Percentiles rank a stretch among this genome's conserved stretches.
Conservation (phyloP, 2,329 filamentous ascomycete genomes). For the Pyrenophora seminiperda region DNA sequence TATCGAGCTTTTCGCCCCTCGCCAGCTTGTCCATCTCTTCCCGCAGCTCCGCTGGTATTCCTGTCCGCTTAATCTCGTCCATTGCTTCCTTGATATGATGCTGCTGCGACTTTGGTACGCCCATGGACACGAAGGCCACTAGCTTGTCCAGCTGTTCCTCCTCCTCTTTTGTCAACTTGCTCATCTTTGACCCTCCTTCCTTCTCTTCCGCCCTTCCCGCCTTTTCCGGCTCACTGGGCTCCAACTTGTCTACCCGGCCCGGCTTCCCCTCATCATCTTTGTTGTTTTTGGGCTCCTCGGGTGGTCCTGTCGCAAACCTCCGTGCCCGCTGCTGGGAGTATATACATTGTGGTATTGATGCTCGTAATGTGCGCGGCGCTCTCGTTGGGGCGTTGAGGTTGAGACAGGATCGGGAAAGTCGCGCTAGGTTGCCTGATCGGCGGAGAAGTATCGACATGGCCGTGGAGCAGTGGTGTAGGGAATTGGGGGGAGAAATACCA, state of each 20-base stretch:
- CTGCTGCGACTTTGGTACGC: conserved; percentile 66
- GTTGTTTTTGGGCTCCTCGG: conserved; percentile 41
- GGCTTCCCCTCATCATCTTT: conserved; percentile 38
- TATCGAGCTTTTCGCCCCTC: conserved; percentile 55
- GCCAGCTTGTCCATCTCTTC: conserved; percentile 64
- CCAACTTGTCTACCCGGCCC: conserved; percentile 37
- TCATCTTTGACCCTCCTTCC: conserved; percentile 50
- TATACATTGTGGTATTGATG: conserved; percentile 50
- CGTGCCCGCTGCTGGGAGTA: conserved; percentile 52
- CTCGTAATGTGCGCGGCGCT: conserved; percentile 47
- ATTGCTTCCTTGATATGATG: conserved; percentile 64
- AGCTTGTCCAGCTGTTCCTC: conserved; percentile 63
- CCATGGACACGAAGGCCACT: conserved; percentile 61
- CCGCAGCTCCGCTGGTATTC: conserved; percentile 71
- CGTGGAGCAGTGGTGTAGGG: conserved; percentile 38
- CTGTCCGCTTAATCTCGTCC: conserved; percentile 67
- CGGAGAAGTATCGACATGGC: conserved; percentile 71
- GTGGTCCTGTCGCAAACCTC: conserved; percentile 50
- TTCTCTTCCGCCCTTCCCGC: conserved; percentile 31
- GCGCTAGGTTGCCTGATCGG: conserved; percentile 69
- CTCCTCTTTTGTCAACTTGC: conserved; percentile 61
- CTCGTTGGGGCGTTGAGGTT: conserved; percentile 60
- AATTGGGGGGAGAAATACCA: conserved; percentile 12
- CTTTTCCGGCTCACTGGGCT: conserved; percentile 42
- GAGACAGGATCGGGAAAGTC: conserved; percentile 63